Conservation (phyloP, 2,329 filamentous ascomycete genomes). For the Ilyonectria sp. region DNA sequence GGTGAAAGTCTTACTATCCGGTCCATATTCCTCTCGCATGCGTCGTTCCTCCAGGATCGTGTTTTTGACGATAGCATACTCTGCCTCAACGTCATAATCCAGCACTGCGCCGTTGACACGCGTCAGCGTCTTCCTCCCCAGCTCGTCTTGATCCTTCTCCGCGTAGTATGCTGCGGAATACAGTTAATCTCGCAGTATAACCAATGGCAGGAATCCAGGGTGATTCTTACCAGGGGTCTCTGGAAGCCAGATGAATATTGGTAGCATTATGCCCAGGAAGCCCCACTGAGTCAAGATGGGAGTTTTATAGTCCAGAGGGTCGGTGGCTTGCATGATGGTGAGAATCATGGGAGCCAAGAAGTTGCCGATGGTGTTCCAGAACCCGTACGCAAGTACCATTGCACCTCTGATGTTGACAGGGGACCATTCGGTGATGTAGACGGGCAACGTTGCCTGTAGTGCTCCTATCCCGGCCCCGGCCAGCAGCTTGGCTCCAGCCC, state of each 20-base stretch:
- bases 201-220: neutral
- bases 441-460: slow-evolving; percentile 25
- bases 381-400: slow-evolving; percentile 29
- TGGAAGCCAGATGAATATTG: slow-evolving; percentile 32
- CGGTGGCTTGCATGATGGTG: neutral
- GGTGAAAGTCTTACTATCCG: no score
- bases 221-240: slow-evolving; percentile 20
- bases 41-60: slow-evolving; percentile 27
- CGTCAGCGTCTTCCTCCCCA: slow-evolving; percentile 17
- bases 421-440: slow-evolving; percentile 32
- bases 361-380: slow-evolving; percentile 32
- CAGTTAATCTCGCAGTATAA: neutral
- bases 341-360: slow-evolving; percentile 19
- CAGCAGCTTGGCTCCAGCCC: slow-evolving; percentile 24
- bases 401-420: slow-evolving; percentile 31
- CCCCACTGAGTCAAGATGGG: slow-evolving; percentile 34
- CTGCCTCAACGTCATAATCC: slow-evolving; percentile 22
- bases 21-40: no score
- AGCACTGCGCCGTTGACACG: slow-evolving; percentile 29
- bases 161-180: slow-evolving; percentile 19
- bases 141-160: slow-evolving; percentile 16
- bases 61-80: slow-evolving; percentile 33
- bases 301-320: slow-evolving; percentile 19
- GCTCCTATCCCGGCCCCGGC: slow-evolving; percentile 26
- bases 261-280: slow-evolving; percentile 32